These are phyloP conservation scores for Apiospora rasikravindrae DNA, from an alignment of 2,329 filamentous ascomycete species.

Conservation along the genomic window DNA sequence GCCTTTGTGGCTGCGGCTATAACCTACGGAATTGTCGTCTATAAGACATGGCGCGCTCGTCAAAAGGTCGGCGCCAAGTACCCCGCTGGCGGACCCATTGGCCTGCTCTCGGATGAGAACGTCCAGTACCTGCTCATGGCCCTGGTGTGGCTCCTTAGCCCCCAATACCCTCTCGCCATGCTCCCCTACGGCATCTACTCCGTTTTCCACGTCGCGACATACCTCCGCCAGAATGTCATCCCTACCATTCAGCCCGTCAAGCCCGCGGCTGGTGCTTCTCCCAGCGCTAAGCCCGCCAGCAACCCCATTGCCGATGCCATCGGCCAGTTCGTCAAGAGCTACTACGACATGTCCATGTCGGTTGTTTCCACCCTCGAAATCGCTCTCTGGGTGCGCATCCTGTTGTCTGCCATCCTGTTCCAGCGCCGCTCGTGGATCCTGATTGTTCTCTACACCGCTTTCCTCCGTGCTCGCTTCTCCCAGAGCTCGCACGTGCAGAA, in stretches of 20 bases:
- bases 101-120: slow-evolving; percentile 86
- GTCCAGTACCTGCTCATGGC: slow-evolving; percentile 97
- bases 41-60: slow-evolving; percentile 92
- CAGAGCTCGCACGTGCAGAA: slow-evolving; percentile 94
- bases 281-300: slow-evolving; percentile 59
- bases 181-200: slow-evolving; percentile 97
- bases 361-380: slow-evolving; percentile 91
- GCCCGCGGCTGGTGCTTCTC: slow-evolving; percentile 59
- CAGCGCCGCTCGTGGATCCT: slow-evolving; percentile 90
- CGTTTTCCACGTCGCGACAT: slow-evolving; percentile 97
- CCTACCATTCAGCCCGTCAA: slow-evolving; percentile 79
- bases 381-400: slow-evolving; percentile 80
- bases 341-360: slow-evolving; percentile 96
- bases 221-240: slow-evolving; percentile 91
- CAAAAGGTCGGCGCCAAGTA: slow-evolving; percentile 73
- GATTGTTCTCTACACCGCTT: slow-evolving; percentile 82
- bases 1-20: slow-evolving; percentile 88
- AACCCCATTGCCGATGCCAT: slow-evolving; percentile 80
- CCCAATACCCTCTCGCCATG: slow-evolving; percentile 87
- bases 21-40: slow-evolving; percentile 98
- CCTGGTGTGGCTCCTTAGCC: slow-evolving; percentile 90
- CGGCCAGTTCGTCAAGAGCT: slow-evolving; percentile 93
- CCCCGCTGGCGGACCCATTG: slow-evolving; percentile 62
- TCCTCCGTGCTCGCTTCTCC: slow-evolving; percentile 86
- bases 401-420: slow-evolving; percentile 84